Percentiles rank a stretch among this genome's conserved stretches.
Conservation (phyloP, 352 stramenopile species). For the Phytophthora sansomeana region DNA sequence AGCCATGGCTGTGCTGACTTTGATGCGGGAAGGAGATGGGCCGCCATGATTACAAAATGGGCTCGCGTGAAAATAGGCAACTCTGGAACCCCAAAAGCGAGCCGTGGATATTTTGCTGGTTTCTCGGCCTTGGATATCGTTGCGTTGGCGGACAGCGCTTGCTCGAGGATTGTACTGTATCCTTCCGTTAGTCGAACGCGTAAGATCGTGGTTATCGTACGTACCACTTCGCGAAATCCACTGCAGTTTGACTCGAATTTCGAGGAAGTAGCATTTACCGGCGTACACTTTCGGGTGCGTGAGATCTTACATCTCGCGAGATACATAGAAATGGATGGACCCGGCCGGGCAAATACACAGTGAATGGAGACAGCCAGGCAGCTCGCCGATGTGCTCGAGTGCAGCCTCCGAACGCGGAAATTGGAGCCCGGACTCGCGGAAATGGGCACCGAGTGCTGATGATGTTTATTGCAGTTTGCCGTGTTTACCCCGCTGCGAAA, state of each 20-base stretch:
- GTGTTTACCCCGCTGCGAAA: conserved; percentile 28
- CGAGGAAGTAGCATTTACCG: no score
- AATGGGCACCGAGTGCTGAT: neutral
- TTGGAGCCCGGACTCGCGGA: neutral
- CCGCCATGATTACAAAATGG: conserved; percentile 7
- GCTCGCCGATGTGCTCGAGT: neutral
- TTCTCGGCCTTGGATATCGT: neutral
- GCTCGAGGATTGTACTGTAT: neutral
- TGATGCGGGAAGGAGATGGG: conserved; percentile 1
- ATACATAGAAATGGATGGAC: no score
- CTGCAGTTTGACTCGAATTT: no score
- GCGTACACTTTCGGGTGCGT: no score
- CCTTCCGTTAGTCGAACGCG: neutral
- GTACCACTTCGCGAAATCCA: no score
- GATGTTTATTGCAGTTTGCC: conserved; percentile 1
- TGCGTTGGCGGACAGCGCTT: neutral
- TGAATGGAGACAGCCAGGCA: no score
- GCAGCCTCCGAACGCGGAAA: neutral
- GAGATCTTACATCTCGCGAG: neutral
- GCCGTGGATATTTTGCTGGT: conserved; percentile 1
- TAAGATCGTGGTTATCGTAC: neutral
- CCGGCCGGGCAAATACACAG: no score
- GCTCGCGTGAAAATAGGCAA: neutral
- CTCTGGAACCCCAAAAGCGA: neutral
- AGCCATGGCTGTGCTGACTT: neutral